These are phyloP conservation scores for Aspergillus tanneri DNA, from an alignment of 2,329 filamentous ascomycete species.

Conservation along the genomic window DNA sequence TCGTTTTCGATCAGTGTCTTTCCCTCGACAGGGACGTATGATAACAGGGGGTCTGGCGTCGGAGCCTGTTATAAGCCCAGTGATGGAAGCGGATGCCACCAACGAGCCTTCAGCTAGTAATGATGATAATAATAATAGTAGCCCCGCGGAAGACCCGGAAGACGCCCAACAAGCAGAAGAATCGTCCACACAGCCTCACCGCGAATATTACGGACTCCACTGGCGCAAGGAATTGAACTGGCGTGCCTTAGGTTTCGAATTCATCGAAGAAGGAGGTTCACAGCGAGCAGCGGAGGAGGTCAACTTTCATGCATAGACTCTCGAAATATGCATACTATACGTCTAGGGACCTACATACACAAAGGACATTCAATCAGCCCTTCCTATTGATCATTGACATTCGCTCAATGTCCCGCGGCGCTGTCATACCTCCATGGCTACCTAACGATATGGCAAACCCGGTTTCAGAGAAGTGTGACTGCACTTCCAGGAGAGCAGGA, in stretches of 20 bases:
- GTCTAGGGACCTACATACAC: not conserved
- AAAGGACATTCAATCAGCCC: not conserved
- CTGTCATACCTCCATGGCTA: too few relatives aligned
- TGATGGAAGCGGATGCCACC: slow-evolving; percentile 10
- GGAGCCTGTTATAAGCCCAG: slow-evolving; percentile 50
- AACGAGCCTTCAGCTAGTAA: slow-evolving; percentile 14
- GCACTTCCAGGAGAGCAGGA: too few relatives aligned
- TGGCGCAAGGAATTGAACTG: slow-evolving; percentile 60
- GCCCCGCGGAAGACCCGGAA: not conserved
- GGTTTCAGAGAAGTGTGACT: too few relatives aligned
- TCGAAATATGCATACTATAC: not conserved
- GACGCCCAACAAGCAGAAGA: too few relatives aligned
- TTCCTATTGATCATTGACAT: too few relatives aligned
- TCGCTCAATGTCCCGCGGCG: too few relatives aligned
- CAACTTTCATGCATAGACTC: slow-evolving; percentile 23
- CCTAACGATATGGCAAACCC: too few relatives aligned
- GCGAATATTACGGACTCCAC: slow-evolving; percentile 58
- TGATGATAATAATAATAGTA: slow-evolving; percentile 22
- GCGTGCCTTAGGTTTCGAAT: slow-evolving; percentile 50
- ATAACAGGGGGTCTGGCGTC: slow-evolving; percentile 79
- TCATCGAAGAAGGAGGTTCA: slow-evolving; percentile 32
- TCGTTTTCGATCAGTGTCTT: slow-evolving; percentile 81
- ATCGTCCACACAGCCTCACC: not conserved
- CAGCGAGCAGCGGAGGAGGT: slow-evolving; percentile 11
- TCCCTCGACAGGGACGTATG: slow-evolving; percentile 65